Percentiles rank a stretch among this genome's conserved stretches.
These are phyloP conservation scores for Echium plantagineum DNA, from an alignment of 257 asterid genomes.

Conservation along the genomic window DNA sequence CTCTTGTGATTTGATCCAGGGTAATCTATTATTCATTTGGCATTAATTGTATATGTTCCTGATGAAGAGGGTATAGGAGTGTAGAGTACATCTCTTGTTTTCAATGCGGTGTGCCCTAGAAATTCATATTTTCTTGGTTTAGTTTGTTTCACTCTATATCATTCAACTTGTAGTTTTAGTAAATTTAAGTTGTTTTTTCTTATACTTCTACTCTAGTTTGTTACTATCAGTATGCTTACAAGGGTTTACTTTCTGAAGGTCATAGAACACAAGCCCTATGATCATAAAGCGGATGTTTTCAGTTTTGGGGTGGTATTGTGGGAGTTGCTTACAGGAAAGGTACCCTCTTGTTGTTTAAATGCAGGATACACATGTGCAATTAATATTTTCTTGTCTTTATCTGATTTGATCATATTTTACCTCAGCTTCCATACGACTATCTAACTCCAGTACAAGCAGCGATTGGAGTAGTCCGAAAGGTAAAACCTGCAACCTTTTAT, in stretches of 20 bases:
- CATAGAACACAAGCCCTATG: constrained; percentile 89
- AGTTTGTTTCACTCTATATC: too few species aligned
- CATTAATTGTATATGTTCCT: not conserved
- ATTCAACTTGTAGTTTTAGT: too few species aligned
- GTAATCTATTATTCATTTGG: too few species aligned
- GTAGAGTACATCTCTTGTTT: too few species aligned
- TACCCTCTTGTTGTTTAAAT: constrained; percentile 13
- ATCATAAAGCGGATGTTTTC: constrained; percentile 89
- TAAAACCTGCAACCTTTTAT: constrained; percentile 16
- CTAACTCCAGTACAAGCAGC: constrained; percentile 96
- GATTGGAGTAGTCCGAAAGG: constrained; percentile 96
- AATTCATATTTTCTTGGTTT: too few species aligned
- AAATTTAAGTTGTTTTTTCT: not conserved
- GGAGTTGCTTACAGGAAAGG: constrained; percentile 96
- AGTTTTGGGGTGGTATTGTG: constrained; percentile 90
- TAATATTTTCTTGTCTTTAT: constrained; percentile 1
- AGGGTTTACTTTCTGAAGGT: constrained; percentile 42
- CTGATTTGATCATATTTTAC: constrained; percentile 3
- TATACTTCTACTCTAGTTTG: not conserved
- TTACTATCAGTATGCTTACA: constrained; percentile 14
- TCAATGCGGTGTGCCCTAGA: too few species aligned
- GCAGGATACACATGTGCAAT: not conserved
- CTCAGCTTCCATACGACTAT: constrained; percentile 91
- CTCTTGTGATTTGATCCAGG: not conserved
- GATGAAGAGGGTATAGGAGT: too few species aligned